Conservation (phyloP, 495 filamentous ascomycete genomes). For the Beverwykella pulmonaria region DNA sequence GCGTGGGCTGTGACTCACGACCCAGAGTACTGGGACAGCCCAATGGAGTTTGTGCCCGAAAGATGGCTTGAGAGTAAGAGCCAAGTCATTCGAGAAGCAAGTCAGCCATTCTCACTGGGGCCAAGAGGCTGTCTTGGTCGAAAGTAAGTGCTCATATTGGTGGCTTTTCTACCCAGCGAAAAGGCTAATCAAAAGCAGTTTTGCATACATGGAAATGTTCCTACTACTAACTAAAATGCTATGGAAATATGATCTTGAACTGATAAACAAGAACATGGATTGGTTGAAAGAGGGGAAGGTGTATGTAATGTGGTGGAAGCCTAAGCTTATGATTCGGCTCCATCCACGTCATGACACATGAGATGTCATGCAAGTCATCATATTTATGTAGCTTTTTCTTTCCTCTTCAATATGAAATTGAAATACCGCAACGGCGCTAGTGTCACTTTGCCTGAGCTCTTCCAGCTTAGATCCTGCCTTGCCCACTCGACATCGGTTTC, state of each 20-base stretch:
- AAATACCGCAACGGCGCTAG: too few relatives aligned
- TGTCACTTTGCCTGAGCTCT: too few relatives aligned
- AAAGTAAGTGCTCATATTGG: too few relatives aligned
- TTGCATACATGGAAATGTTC: neutral
- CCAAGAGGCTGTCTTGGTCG: neutral
- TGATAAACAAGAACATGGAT: neutral
- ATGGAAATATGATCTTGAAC: neutral
- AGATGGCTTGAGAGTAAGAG: neutral
- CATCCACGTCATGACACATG: too few relatives aligned
- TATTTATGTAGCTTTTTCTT: too few relatives aligned
- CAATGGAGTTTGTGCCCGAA: neutral
- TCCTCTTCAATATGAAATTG: too few relatives aligned
- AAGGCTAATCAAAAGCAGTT: too few relatives aligned
- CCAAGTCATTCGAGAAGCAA: neutral
- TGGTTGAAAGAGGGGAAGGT: neutral
- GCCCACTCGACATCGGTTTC: too few relatives aligned
- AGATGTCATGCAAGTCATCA: too few relatives aligned
- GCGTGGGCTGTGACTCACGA: conserved; percentile 5
- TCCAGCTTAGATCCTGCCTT: too few relatives aligned
- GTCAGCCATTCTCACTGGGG: conserved; percentile 8
- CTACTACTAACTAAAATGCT: neutral
- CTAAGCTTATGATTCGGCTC: neutral
- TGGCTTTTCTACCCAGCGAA: too few relatives aligned
- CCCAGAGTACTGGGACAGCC: neutral
- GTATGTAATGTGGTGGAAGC: conserved; percentile 4